Conservation (phyloP, 106 monocot genomes). For the Acorus calamus region DNA sequence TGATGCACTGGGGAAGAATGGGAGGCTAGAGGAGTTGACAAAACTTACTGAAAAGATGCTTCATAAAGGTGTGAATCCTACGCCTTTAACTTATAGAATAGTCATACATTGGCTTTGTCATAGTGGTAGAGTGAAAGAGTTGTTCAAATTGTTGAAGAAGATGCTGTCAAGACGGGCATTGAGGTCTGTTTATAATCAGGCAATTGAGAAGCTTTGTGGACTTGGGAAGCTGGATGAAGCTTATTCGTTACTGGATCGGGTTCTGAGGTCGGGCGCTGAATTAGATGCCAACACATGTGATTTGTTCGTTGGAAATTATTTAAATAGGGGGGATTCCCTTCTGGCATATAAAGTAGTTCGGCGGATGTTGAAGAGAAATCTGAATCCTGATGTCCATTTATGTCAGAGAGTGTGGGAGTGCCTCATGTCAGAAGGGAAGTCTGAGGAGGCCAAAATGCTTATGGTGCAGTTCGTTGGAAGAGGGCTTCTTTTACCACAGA, state of each 20-base stretch:
- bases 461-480: slow-evolving; percentile 70
- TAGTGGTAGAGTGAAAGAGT: slow-evolving; percentile 59
- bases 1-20: slow-evolving; percentile 59
- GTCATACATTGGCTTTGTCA: slow-evolving; percentile 84
- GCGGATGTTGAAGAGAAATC: slow-evolving; percentile 80
- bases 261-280: slow-evolving; percentile 72
- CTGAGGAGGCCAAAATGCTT: slow-evolving; percentile 42
- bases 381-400: slow-evolving; percentile 61
- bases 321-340: slow-evolving; percentile 37
- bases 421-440: slow-evolving; percentile 31
- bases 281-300: slow-evolving; percentile 59
- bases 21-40: slow-evolving; percentile 54
- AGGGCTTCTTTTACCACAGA: slow-evolving; percentile 31
- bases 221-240: slow-evolving; percentile 78
- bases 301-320: slow-evolving; percentile 55
- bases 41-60: slow-evolving; percentile 71
- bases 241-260: slow-evolving; percentile 53
- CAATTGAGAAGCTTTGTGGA: slow-evolving; percentile 75
- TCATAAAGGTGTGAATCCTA: slow-evolving; percentile 60
- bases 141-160: slow-evolving; percentile 59
- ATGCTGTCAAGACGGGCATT: slow-evolving; percentile 52
- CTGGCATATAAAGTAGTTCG: slow-evolving; percentile 75
- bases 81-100: slow-evolving; percentile 74
- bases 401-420: slow-evolving; percentile 52
- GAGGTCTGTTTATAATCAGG: slow-evolving; percentile 67